Base-by-base conservation (phyloP, 306 rosid species). In the Lathyrus sativus region DNA sequence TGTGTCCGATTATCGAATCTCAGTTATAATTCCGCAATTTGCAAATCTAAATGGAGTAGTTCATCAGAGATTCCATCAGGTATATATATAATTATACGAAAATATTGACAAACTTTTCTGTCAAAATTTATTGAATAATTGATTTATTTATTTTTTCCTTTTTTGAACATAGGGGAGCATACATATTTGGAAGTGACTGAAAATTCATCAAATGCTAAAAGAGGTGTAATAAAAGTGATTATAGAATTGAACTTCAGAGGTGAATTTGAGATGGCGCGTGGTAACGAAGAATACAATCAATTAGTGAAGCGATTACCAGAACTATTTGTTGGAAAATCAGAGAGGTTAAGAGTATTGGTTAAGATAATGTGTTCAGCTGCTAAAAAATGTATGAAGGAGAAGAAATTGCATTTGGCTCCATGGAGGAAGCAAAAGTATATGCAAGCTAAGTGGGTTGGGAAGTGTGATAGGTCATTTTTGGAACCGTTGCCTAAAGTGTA, bases 381-480 rank as follows among this genome's bases (percentile, higher is more conserved):
- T 7, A 87, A 92, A 70, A 85, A 72, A 53, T 89, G 92, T 78
- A 89, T 89, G 96, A 87, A 85, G 85, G 95, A 92, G 71, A 89
- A 87, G 82, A 89, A 89, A 29, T 85, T 92, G 91, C 92, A 89
- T 68, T 71, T 92, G 57, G 90, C 81, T 0, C 98, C 98, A 33
- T 92, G 96, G 98, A 86, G 98, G 74, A 92, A 82, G 77, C 88
- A 81, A 11, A 82, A 83, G 68, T 92, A 92, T 84, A 83, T 92
- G 98, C 87, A 76, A 65, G 88, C 96, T 9, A 92, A 92, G 80
- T 92, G 98, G 98, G 75, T 78, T 12, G 89, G 92, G 29, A 74
- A 79, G 1, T 76, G 82, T 29, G 83, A 84, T 55, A 62, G 72
- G 26, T 80, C 88, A 3, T 43, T 63, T 4, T 50, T 82, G 38